Conservation (phyloP, 257 asterid species). For the Ocimum tenuiflorum region DNA sequence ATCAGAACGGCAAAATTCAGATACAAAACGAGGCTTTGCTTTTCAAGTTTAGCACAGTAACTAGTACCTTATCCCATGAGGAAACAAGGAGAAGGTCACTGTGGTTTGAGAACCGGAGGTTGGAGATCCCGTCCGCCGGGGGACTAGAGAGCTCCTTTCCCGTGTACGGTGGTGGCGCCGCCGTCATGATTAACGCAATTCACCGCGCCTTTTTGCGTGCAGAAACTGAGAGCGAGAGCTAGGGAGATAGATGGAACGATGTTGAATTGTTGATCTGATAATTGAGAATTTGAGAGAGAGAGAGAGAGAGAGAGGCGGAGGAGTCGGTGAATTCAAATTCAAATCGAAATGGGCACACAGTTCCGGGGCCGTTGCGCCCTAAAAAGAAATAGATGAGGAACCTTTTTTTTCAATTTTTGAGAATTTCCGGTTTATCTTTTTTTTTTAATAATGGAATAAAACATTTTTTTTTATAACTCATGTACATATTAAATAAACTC, state of each 20-base stretch:
- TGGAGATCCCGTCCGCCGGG: constrained; percentile 72
- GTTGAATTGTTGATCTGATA: background rate
- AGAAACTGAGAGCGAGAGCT: background rate
- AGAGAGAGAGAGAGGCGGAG: background rate
- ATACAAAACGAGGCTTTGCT: background rate
- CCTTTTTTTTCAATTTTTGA: background rate
- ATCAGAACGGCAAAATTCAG: background rate
- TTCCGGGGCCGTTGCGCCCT: constrained; percentile 8
- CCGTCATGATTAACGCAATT: constrained; percentile 41
- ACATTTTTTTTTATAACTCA: too few species aligned
- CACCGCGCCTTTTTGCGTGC: background rate
- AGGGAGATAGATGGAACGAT: background rate
- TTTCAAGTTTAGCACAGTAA: background rate
- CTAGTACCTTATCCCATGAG: constrained; percentile 72
- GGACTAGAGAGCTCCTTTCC: constrained; percentile 59
- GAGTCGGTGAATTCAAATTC: constrained; percentile 24
- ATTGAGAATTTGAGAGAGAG: background rate
- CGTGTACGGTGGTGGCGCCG: constrained; percentile 37
- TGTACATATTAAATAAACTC: too few species aligned
- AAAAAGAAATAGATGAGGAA: background rate
- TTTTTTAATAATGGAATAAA: too few species aligned
- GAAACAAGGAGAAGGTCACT: constrained; percentile 75
- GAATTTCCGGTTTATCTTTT: too few species aligned
- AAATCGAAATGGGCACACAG: background rate
- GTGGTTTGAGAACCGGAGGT: constrained; percentile 81